A percentile compares a stretch with the other conserved stretches of the same genome.
These are phyloP conservation scores for Ceratocystis cacaofunesta DNA, from an alignment of 2,329 filamentous ascomycete genomes.

Conservation along the genomic window DNA sequence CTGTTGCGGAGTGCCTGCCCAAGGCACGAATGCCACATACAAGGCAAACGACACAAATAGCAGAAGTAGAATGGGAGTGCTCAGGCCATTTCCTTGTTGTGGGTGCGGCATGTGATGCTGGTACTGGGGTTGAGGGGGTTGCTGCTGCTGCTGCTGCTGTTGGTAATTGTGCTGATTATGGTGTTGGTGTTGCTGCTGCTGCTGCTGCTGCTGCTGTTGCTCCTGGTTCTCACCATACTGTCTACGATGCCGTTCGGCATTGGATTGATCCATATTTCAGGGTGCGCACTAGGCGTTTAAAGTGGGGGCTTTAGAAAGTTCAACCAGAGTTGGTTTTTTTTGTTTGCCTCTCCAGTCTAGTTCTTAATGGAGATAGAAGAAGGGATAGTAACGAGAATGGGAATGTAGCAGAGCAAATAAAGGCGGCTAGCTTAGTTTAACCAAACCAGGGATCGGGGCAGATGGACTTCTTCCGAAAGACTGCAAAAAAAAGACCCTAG, in stretches of 20 bases:
- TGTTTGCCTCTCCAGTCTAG: neutral
- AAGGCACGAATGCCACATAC: slow-evolving; percentile 17
- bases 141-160: slow-evolving; percentile 3
- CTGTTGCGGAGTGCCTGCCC: slow-evolving; percentile 12
- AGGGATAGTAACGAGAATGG: neutral
- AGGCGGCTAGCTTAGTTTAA: neutral
- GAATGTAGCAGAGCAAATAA: neutral
- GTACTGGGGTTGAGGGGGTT: slow-evolving; percentile 4
- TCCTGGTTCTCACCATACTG: slow-evolving; percentile 1
- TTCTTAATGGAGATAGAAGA: neutral
- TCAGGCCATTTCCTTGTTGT: slow-evolving; percentile 13
- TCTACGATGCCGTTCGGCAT: slow-evolving; percentile 6
- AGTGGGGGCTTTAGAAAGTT: neutral
- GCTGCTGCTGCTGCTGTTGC: slow-evolving; percentile 8
- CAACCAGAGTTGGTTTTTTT: neutral
- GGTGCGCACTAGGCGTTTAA: slow-evolving; percentile 5
- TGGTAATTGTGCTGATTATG: slow-evolving; percentile 2
- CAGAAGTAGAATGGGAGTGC: slow-evolving; percentile 15
- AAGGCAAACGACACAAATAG: slow-evolving; percentile 16
- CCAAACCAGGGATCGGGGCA: neutral
- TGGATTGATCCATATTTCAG: slow-evolving; percentile 13
- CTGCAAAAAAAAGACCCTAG: neutral
- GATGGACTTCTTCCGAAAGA: neutral
- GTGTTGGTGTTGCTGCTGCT: neutral
- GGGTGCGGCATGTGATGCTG: slow-evolving; percentile 12